These are phyloP conservation scores for Apiospora phragmitis DNA, from an alignment of 2,329 filamentous ascomycete genomes.

Conservation along the genomic window DNA sequence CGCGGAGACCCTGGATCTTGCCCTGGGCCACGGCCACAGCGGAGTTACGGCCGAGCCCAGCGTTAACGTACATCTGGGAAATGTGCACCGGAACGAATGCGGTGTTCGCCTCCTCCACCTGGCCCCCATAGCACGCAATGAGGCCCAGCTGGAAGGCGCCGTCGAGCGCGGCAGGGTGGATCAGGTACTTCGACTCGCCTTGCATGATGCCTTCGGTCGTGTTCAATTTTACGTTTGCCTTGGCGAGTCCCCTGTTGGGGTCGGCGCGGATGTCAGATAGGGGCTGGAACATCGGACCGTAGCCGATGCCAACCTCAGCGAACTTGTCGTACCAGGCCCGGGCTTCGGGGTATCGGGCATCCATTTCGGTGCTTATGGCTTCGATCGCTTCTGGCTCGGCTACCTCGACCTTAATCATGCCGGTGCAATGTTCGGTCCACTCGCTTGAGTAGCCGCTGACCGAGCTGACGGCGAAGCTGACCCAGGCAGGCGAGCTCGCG, in stretches of 20 bases:
- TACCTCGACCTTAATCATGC: constrained; percentile 15
- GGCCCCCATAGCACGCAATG: constrained; percentile 22
- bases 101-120: constrained; percentile 12
- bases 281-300: constrained; percentile 16
- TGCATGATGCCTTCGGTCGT: constrained; percentile 13
- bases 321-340: constrained; percentile 18
- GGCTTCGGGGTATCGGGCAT: neutral
- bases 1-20: constrained; percentile 15
- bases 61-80: constrained; percentile 17
- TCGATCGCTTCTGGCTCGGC: neutral
- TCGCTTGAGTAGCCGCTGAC: neutral
- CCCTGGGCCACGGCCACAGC: constrained; percentile 13
- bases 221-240: constrained; percentile 15
- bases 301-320: constrained; percentile 14
- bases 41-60: neutral
- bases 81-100: constrained; percentile 22
- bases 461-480: constrained; percentile 15
- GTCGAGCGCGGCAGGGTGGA: constrained; percentile 24
- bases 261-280: constrained; percentile 14
- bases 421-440: constrained; percentile 21
- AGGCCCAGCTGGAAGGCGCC: constrained; percentile 20
- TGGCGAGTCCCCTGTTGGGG: constrained; percentile 13
- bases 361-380: neutral
- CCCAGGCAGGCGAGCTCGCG: constrained; percentile 17
- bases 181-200: constrained; percentile 20